A percentile compares a stretch with the other conserved stretches of the same genome.
Evolutionary conservation across 768 basidiomycete species (phyloP).

Genomic region (Paxillus involutus): DNA sequence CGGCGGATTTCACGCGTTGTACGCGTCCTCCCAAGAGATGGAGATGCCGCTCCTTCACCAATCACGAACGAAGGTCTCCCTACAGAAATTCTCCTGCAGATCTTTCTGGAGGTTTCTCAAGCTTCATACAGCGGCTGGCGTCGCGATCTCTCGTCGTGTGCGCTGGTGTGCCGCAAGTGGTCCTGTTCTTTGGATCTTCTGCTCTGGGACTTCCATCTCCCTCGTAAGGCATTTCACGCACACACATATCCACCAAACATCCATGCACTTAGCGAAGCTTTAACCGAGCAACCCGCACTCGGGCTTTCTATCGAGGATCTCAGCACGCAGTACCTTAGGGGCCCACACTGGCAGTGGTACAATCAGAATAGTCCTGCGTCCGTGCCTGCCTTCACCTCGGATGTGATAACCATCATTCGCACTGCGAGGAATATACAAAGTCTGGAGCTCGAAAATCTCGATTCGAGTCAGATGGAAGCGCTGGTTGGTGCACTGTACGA

Average conservation of each 20-base stretch:
- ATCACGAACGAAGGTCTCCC: neutral
- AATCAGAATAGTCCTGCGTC: too few species aligned
- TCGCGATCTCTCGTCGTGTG: slow-evolving; percentile 1
- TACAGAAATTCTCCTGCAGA: neutral
- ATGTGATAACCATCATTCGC: neutral
- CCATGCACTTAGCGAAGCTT: neutral
- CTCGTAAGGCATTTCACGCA: too few species aligned
- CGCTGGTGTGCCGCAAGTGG: neutral
- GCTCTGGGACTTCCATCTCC: neutral
- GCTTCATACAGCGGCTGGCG: neutral
- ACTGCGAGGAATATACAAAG: neutral
- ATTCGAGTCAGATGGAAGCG: neutral
- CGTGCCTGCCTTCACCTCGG: neutral
- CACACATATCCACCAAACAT: neutral
- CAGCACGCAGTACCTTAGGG: neutral
- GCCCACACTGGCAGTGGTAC: neutral
- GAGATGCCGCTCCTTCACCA: too few species aligned
- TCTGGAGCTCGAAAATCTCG: neutral
- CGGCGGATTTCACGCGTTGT: neutral
- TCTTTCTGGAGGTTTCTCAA: neutral
- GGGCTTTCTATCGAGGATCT: neutral
- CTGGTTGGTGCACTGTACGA: neutral
- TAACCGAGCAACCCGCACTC: neutral
- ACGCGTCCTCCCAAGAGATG: neutral
- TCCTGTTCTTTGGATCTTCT: slow-evolving; percentile 2